These are phyloP conservation scores for Talaromyces funiculosus DNA, from an alignment of 2,329 filamentous ascomycete species.

Conservation along the genomic window DNA sequence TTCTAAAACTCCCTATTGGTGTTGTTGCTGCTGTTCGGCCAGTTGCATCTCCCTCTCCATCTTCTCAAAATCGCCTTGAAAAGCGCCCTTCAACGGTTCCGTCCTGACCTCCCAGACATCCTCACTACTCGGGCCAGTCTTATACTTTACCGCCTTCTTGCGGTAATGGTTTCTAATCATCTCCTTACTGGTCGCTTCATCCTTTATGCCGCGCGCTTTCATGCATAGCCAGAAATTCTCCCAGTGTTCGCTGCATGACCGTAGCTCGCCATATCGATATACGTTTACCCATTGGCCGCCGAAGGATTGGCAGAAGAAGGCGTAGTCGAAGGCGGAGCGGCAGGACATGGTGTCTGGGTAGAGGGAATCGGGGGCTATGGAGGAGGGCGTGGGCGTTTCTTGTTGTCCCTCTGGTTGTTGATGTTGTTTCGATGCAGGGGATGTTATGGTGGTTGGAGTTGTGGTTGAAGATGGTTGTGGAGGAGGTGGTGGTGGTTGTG, in stretches of 20 bases:
- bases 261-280: slow-evolving; percentile 76
- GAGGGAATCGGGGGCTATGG: slow-evolving; percentile 58
- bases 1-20: neutral
- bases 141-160: slow-evolving; percentile 61
- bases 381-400: too few relatives aligned
- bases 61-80: slow-evolving; percentile 40
- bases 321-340: slow-evolving; percentile 81
- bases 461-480: slow-evolving; percentile 1
- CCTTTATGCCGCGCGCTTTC: slow-evolving; percentile 57
- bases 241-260: slow-evolving; percentile 79
- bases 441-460: slow-evolving; percentile 15
- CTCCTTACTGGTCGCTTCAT: slow-evolving; percentile 54
- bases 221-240: slow-evolving; percentile 98
- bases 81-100: slow-evolving; percentile 52
- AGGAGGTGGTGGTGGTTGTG: neutral
- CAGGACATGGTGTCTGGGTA: slow-evolving; percentile 84
- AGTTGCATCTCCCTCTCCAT: slow-evolving; percentile 33
- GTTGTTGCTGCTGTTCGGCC: neutral
- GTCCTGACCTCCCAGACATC: slow-evolving; percentile 79
- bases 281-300: slow-evolving; percentile 88
- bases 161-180: slow-evolving; percentile 62
- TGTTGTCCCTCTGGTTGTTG: too few relatives aligned
- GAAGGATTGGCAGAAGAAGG: slow-evolving; percentile 88
- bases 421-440: neutral
- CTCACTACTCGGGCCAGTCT: slow-evolving; percentile 69